These are phyloP conservation scores for Naganishia randhawae DNA, from an alignment of 768 basidiomycete species.

Conservation along the genomic window DNA sequence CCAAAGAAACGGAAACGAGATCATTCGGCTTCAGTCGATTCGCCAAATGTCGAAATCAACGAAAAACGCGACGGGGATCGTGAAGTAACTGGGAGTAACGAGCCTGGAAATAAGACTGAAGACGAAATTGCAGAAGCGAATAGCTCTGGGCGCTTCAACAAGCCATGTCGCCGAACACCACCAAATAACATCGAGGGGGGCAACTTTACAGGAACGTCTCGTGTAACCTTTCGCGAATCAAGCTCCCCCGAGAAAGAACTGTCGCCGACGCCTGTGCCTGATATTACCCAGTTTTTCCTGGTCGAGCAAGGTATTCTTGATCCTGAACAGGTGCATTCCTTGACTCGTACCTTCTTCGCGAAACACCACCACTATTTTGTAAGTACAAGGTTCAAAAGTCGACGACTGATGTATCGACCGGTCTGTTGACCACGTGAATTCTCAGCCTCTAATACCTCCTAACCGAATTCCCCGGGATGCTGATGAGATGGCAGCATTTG, in stretches of 20 bases:
- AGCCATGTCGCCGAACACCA: neutral
- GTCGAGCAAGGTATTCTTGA: conserved; percentile 38
- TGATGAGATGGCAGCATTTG: conserved; percentile 35
- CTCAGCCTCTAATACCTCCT: conserved; percentile 42
- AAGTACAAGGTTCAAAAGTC: conserved; percentile 9
- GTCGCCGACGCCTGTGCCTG: conserved; percentile 1
- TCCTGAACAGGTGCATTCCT: conserved; percentile 30
- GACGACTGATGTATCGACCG: neutral
- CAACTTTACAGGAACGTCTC: conserved; percentile 10
- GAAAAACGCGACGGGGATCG: neutral
- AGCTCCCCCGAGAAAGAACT: neutral
- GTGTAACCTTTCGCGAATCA: conserved; percentile 5
- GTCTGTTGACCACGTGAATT: neutral
- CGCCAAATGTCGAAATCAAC: neutral
- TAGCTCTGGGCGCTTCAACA: neutral
- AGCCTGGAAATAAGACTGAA: neutral
- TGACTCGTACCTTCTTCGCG: conserved; percentile 37
- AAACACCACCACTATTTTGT: conserved; percentile 43
- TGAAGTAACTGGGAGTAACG: neutral
- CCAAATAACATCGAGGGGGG: neutral
- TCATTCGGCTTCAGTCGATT: neutral
- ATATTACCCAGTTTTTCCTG: conserved; percentile 30
- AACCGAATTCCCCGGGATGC: conserved; percentile 37
- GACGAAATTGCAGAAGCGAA: neutral
- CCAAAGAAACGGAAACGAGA: conserved; percentile 8